Percentiles rank a stretch among this genome's conserved stretches.
phyloP scores from a whole-genome alignment of 2,329 filamentous ascomycete genomes.

The Cordyceps pruinosa region DNA sequence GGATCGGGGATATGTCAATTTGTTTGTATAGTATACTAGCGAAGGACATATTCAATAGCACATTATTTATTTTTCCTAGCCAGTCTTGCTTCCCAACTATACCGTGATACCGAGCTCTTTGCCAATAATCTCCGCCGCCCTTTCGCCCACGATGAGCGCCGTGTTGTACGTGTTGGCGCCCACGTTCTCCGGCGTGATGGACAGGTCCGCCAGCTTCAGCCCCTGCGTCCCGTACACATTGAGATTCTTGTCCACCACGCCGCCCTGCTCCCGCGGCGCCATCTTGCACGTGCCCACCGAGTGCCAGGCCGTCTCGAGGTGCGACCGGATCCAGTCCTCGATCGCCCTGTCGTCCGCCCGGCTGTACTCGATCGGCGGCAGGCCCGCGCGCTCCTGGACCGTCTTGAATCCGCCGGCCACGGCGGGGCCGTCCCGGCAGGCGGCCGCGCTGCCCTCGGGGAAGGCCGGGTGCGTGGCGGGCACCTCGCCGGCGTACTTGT shows the following conservation, averaged over 20 bases:
- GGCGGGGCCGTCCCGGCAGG: slow-evolving; percentile 38
- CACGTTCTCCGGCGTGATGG: slow-evolving; percentile 30
- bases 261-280: slow-evolving; percentile 29
- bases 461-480: slow-evolving; percentile 36
- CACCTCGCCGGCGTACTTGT: slow-evolving; percentile 42
- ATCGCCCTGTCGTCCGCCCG: slow-evolving; percentile 40
- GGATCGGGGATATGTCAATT: not conserved
- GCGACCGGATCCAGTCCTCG: slow-evolving; percentile 32
- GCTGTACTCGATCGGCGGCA: slow-evolving; percentile 37
- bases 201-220: slow-evolving; percentile 26
- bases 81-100: not conserved
- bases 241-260: slow-evolving; percentile 35
- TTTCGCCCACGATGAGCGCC: slow-evolving; percentile 42
- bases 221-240: slow-evolving; percentile 34
- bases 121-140: slow-evolving; percentile 32
- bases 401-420: slow-evolving; percentile 25
- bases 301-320: slow-evolving; percentile 35
- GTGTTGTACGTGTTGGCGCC: slow-evolving; percentile 41
- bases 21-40: not conserved
- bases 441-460: slow-evolving; percentile 30
- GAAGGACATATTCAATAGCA: too few relatives aligned
- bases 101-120: slow-evolving; percentile 24
- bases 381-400: slow-evolving; percentile 28
- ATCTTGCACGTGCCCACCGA: slow-evolving; percentile 37
- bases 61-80: not conserved